Evolutionary conservation across 208 protist species (phyloP).

Genomic region (Naegleria gruberi): DNA sequence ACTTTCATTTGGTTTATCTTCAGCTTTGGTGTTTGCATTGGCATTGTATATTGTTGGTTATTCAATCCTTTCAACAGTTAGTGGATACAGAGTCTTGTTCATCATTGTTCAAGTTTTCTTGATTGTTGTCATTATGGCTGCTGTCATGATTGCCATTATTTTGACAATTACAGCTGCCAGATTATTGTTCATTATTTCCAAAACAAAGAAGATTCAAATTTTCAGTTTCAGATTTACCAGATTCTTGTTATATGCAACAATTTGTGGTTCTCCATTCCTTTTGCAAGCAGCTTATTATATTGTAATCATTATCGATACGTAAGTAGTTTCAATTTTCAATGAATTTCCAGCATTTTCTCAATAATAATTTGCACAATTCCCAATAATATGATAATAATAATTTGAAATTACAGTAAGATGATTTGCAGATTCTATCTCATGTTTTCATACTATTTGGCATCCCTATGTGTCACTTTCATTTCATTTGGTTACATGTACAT

Average conservation of each 20-base stretch:
- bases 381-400: too few relatives aligned
- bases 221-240: not conserved
- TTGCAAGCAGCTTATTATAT: not conserved
- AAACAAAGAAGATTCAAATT: not conserved
- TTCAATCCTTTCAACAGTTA: not conserved
- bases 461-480: not conserved
- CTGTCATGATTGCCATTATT: not conserved
- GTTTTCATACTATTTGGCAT: not conserved
- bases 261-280: not conserved
- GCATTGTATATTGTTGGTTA: not conserved
- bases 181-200: not conserved
- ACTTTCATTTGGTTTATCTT: not conserved
- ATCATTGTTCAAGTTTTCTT: not conserved
- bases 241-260: not conserved
- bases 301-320: not conserved
- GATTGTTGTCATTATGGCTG: not conserved
- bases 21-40: not conserved
- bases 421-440: not conserved
- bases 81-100: not conserved
- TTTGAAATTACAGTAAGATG: not conserved
- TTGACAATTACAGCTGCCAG: not conserved
- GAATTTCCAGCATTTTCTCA: too few relatives aligned
- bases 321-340: too few relatives aligned
- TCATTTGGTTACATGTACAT: not conserved
- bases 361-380: too few relatives aligned